A percentile compares a stretch with the other conserved stretches of the same genome.
Conservation (phyloP, 2,329 filamentous ascomycete genomes). For the Aspergillus sp. region DNA sequence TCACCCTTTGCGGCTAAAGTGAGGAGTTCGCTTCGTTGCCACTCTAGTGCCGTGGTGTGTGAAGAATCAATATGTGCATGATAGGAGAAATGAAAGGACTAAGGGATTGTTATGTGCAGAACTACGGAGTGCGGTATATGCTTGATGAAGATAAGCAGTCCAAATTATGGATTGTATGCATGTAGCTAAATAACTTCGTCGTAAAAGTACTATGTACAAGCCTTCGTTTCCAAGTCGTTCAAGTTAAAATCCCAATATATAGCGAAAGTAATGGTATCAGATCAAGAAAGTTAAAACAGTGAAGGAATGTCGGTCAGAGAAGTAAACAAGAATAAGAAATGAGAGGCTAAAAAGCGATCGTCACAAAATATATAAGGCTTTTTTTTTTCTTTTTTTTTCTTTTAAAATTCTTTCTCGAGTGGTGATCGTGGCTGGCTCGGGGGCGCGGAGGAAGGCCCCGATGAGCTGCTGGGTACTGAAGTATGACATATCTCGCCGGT, state of each 20-base stretch:
- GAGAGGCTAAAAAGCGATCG: not conserved
- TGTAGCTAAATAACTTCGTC: not conserved
- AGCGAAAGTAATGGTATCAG: not conserved
- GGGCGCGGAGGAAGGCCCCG: not conserved
- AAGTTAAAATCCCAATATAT: not conserved
- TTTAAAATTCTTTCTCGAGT: not conserved
- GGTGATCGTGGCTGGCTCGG: not conserved
- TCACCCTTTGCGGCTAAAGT: too few species aligned
- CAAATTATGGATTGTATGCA: not conserved
- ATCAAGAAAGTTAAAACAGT: not conserved
- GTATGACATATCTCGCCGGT: slow-evolving; percentile 8
- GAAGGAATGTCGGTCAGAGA: slow-evolving; percentile 1
- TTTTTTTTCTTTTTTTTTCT: not conserved
- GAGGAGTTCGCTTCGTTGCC: too few species aligned
- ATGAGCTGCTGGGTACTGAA: slow-evolving; percentile 18
- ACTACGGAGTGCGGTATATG: not conserved
- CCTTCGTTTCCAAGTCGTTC: not conserved
- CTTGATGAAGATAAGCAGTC: not conserved
- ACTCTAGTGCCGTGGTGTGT: too few species aligned
- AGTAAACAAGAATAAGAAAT: not conserved
- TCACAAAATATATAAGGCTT: not conserved
- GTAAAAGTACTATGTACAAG: not conserved
- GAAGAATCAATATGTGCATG: not conserved
- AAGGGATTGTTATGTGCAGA: too few species aligned
- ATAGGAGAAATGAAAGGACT: too few species aligned